Percentiles rank a stretch among this genome's conserved stretches.
These are phyloP conservation scores for Penicillium turbatum DNA, from an alignment of 495 filamentous ascomycete genomes.

Conservation along the genomic window DNA sequence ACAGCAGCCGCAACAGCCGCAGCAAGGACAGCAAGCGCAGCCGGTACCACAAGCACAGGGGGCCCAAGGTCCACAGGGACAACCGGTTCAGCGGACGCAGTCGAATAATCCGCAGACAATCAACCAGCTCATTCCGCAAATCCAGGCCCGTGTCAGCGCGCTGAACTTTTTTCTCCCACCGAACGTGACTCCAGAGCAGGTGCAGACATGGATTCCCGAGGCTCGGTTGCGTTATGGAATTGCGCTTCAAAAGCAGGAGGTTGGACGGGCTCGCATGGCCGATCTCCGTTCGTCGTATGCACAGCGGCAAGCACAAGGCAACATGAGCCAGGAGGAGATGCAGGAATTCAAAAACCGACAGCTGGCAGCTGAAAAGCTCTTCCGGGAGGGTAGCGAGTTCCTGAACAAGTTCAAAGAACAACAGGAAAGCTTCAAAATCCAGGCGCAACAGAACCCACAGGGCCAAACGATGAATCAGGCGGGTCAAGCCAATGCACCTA, in stretches of 20 bases:
- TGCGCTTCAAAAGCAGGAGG: constrained; percentile 50
- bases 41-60: constrained; percentile 11
- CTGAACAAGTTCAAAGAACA: constrained; percentile 47
- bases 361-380: constrained; percentile 42
- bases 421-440: constrained; percentile 43
- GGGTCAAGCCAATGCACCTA: constrained; percentile 9
- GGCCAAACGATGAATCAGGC: constrained; percentile 22
- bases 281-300: constrained; percentile 37
- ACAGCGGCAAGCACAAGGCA: constrained; percentile 35
- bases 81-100: constrained; percentile 34
- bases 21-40: constrained; percentile 34
- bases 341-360: constrained; percentile 42
- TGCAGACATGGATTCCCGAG: constrained; percentile 48
- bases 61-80: constrained; percentile 11
- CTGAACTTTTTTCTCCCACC: constrained; percentile 47
- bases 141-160: constrained; percentile 44
- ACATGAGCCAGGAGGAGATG: constrained; percentile 42
- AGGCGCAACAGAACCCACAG: constrained; percentile 37
- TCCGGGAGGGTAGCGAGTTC: constrained; percentile 44
- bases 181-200: constrained; percentile 42
- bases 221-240: constrained; percentile 50
- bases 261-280: constrained; percentile 36
- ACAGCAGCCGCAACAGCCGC: constrained; percentile 25
- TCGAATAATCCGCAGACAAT: constrained; percentile 40
- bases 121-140: constrained; percentile 39